These are phyloP conservation scores for Apiospora arundinis DNA, from an alignment of 2,329 filamentous ascomycete species.

Conservation along the genomic window DNA sequence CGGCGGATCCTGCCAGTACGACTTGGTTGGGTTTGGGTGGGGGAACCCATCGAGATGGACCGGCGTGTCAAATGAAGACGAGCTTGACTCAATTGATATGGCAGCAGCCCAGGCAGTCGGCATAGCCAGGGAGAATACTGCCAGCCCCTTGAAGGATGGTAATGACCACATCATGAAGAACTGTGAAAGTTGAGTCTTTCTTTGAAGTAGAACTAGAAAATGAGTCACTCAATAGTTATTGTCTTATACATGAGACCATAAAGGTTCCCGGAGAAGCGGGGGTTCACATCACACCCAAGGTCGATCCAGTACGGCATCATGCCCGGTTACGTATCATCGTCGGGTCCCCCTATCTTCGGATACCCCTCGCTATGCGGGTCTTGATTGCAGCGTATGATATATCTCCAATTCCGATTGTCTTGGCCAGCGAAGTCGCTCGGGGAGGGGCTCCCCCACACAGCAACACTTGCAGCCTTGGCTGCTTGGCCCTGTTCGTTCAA, in stretches of 20 bases:
- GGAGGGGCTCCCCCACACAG: not conserved
- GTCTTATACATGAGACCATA: not conserved
- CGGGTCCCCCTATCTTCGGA: not conserved
- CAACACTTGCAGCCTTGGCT: not conserved
- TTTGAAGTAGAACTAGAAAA: not conserved
- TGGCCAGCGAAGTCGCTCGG: not conserved
- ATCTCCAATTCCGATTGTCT: not conserved
- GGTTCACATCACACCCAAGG: not conserved
- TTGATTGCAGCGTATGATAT: not conserved
- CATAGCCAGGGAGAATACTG: not conserved
- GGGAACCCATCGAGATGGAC: not conserved
- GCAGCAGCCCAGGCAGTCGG: not conserved
- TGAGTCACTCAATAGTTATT: no score
- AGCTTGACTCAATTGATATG: not conserved
- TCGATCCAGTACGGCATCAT: no score
- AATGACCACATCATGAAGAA: not conserved
- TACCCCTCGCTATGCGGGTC: not conserved
- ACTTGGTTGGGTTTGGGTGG: conserved; percentile 10
- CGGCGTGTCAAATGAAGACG: not conserved
- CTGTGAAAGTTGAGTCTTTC: no score
- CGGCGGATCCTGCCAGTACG: conserved; percentile 15
- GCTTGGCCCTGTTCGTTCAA: not conserved
- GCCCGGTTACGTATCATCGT: not conserved
- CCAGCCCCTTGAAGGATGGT: not conserved
- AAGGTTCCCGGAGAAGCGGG: not conserved